phyloP scores from a whole-genome alignment of 495 filamentous ascomycete species.

The Xylaria telfairii region DNA sequence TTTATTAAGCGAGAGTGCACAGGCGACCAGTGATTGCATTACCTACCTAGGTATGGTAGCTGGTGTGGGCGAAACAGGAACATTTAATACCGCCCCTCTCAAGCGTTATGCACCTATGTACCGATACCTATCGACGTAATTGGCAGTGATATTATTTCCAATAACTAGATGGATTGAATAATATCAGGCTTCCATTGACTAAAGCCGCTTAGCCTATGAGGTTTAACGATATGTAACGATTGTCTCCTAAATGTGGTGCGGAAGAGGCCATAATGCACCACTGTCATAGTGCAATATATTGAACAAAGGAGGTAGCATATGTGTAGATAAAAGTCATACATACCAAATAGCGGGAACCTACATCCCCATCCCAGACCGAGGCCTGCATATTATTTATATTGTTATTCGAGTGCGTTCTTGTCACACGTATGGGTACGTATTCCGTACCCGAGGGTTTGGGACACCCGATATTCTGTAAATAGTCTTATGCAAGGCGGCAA shows the following conservation, averaged over 20 bases:
- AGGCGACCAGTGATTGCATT: background rate
- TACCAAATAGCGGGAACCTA: no score
- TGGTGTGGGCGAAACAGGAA: no score
- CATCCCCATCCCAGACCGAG: no score
- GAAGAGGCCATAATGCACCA: background rate
- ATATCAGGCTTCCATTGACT: background rate
- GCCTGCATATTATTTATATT: no score
- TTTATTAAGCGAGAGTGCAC: background rate
- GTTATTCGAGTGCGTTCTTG: no score
- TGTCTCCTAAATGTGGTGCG: background rate
- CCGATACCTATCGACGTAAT: background rate
- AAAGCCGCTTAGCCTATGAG: background rate
- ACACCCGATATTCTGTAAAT: no score
- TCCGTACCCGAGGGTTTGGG: no score
- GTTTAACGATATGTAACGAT: background rate
- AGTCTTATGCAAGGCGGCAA: no score
- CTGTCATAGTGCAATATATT: background rate
- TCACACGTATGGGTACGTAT: no score
- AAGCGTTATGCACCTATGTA: background rate
- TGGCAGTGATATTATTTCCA: background rate
- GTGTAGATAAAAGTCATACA: background rate
- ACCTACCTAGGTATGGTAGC: background rate
- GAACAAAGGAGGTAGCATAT: background rate
- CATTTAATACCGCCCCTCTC: background rate
- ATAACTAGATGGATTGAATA: background rate